Evolutionary conservation across 1,139 yeast genomes (phyloP).

Genomic region (Martiniozyma asiatica): DNA sequence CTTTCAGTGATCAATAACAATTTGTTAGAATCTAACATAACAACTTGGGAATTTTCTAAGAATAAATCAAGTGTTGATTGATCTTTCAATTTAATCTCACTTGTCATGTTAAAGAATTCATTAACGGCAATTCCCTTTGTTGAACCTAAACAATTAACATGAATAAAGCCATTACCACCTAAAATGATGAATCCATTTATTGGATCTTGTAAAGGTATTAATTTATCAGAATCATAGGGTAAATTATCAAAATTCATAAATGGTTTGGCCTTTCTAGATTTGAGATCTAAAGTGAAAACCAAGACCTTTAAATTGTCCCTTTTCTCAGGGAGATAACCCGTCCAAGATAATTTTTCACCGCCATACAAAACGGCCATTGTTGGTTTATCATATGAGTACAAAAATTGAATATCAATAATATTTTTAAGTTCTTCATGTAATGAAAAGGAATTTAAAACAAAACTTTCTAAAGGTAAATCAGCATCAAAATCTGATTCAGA

Average conservation of each 20-base stretch:
- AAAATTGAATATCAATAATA: constrained; percentile 56
- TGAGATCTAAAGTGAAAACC: constrained; percentile 52
- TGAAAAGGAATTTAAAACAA: constrained; percentile 43
- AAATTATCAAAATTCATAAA: constrained; percentile 52
- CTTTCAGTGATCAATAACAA: constrained; percentile 38
- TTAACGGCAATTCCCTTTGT: constrained; percentile 58
- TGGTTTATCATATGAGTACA: constrained; percentile 66
- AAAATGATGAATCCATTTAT: constrained; percentile 49
- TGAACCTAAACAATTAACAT: constrained; percentile 75
- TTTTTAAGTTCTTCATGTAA: constrained; percentile 49
- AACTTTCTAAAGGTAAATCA: constrained; percentile 31
- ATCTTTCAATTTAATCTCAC: constrained; percentile 41
- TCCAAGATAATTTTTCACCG: constrained; percentile 59
- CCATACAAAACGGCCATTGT: constrained; percentile 60
- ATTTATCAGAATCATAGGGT: constrained; percentile 62
- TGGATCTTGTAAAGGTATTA: constrained; percentile 55
- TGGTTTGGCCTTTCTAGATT: constrained; percentile 52
- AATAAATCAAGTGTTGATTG: constrained; percentile 39
- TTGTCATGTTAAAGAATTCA: constrained; percentile 36
- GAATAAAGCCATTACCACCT: constrained; percentile 71
- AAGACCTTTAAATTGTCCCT: constrained; percentile 53
- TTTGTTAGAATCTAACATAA: constrained; percentile 34
- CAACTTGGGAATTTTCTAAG: constrained; percentile 45
- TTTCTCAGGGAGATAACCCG: constrained; percentile 50
- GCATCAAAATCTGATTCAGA: constrained; percentile 14